Evolutionary conservation across 2,329 filamentous ascomycete genomes (phyloP).

Genomic region (Diaporthe ampelina): DNA sequence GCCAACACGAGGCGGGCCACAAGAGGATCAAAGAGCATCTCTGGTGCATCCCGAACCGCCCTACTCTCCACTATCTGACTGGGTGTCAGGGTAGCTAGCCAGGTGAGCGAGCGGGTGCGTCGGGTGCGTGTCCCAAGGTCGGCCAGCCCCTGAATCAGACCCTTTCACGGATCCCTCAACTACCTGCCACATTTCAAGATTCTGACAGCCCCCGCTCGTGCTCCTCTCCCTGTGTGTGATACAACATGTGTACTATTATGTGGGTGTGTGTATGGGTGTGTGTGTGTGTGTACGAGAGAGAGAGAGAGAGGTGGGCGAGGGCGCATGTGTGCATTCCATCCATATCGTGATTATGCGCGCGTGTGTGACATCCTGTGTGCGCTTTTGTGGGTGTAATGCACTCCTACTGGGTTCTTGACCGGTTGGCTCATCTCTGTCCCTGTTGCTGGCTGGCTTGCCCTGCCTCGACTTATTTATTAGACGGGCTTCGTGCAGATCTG

Average conservation of each 20-base stretch:
- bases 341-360: neutral
- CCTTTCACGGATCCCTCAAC: neutral
- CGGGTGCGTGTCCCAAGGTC: neutral
- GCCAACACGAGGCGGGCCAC: too few relatives aligned
- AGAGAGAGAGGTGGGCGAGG: neutral
- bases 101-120: neutral
- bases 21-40: too few relatives aligned
- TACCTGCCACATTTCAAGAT: neutral
- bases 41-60: too few relatives aligned
- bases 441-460: neutral
- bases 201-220: neutral
- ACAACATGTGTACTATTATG: too few relatives aligned
- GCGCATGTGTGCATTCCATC: neutral
- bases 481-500: constrained; percentile 24
- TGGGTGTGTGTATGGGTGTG: neutral
- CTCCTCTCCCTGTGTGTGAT: neutral
- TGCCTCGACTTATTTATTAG: constrained; percentile 6
- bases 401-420: constrained; percentile 1
- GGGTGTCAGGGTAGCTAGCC: too few relatives aligned
- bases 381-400: neutral
- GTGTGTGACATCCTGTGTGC: neutral
- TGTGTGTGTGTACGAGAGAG: neutral
- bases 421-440: neutral
- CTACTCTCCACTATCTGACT: too few relatives aligned
- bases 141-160: constrained; percentile 19